These are phyloP conservation scores for Barnettozyma californica DNA, from an alignment of 805 yeast species.

Conservation along the genomic window DNA sequence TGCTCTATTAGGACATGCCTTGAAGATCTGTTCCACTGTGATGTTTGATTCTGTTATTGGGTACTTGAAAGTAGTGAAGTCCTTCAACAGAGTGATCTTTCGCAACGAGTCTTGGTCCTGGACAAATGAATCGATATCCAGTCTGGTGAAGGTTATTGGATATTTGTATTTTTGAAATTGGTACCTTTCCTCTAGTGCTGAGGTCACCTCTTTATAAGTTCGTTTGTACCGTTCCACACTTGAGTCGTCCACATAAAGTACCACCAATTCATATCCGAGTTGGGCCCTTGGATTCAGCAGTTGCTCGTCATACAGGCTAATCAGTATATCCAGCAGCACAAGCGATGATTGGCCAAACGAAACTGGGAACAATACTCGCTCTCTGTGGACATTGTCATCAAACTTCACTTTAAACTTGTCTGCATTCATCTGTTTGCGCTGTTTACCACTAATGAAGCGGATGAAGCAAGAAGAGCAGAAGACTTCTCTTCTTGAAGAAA, in stretches of 20 bases:
- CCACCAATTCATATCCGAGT: conserved; percentile 59
- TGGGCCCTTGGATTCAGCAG: conserved; percentile 51
- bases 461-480: conserved; percentile 67
- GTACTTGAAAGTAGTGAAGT: conserved; percentile 14
- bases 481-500: conserved; percentile 54
- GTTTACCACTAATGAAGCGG: conserved; percentile 71
- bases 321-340: conserved; percentile 61
- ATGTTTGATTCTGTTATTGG: conserved; percentile 8
- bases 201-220: conserved; percentile 11
- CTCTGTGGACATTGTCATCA: conserved; percentile 37
- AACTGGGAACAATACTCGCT: conserved; percentile 51
- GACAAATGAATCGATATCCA: conserved; percentile 39
- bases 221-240: conserved; percentile 17
- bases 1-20: conserved; percentile 46
- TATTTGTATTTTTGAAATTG: conserved; percentile 17
- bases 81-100: conserved; percentile 29
- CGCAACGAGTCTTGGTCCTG: conserved; percentile 25
- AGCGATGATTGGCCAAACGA: conserved; percentile 67
- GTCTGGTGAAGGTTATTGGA: conserved; percentile 34
- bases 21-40: conserved; percentile 31
- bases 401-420: conserved; percentile 72
- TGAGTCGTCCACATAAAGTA: conserved; percentile 43
- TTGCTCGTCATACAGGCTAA: conserved; percentile 61
- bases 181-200: conserved; percentile 17
- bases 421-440: conserved; percentile 66